Percentiles rank a stretch among this genome's conserved stretches.
Evolutionary conservation across 192 early-diverging fungal genomes (phyloP).

Genomic region (Helicostylum pulchrum): DNA sequence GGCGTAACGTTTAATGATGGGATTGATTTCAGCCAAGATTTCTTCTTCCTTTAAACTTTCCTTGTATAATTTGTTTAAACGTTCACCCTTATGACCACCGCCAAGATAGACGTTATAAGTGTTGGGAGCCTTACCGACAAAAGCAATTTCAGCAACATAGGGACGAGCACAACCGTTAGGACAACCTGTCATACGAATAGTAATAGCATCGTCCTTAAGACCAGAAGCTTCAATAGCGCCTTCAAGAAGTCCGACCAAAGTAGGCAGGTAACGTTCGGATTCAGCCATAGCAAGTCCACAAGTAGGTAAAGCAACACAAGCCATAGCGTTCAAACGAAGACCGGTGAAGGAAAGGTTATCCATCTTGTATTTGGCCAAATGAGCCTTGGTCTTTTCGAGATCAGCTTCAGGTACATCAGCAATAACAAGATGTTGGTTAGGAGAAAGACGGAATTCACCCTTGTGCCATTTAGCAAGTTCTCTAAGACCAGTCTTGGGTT

Average conservation of each 20-base stretch:
- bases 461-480: constrained; percentile 72
- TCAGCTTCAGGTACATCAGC: constrained; percentile 71
- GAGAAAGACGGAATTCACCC: constrained; percentile 83
- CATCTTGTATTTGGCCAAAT: constrained; percentile 75
- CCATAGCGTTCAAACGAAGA: constrained; percentile 87
- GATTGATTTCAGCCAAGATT: constrained; percentile 73
- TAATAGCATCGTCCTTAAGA: constrained; percentile 83
- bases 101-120: constrained; percentile 96
- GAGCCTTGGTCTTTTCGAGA: constrained; percentile 60
- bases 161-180: constrained; percentile 98
- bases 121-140: constrained; percentile 92
- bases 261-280: constrained; percentile 92
- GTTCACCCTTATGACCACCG: constrained; percentile 80
- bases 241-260: constrained; percentile 79
- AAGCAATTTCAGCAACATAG: constrained; percentile 91
- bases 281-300: constrained; percentile 96
- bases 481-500: constrained; percentile 74
- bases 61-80: constrained; percentile 89
- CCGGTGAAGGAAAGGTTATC: constrained; percentile 81
- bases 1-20: constrained; percentile 81
- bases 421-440: constrained; percentile 91
- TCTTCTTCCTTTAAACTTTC: constrained; percentile 87
- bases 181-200: constrained; percentile 97
- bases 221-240: constrained; percentile 75
- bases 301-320: constrained; percentile 94